phyloP scores from a whole-genome alignment of 306 rosid species.

The Medicago truncatula region DNA sequence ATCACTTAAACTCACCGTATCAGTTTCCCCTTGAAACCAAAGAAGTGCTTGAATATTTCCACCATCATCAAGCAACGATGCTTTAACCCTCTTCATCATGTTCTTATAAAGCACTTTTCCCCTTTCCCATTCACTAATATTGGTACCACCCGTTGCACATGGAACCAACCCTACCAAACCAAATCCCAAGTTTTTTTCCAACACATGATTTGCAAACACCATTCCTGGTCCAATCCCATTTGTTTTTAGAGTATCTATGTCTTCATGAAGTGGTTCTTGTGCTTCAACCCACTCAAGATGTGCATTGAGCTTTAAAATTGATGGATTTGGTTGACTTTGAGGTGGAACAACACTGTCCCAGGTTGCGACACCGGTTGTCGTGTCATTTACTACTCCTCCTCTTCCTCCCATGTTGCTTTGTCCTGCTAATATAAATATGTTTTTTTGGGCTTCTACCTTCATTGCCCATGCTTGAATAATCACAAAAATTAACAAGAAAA shows the following conservation, averaged over 20 bases:
- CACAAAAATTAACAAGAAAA: not conserved
- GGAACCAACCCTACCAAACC: slow-evolving; percentile 63
- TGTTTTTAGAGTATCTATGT: slow-evolving; percentile 46
- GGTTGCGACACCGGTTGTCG: slow-evolving; percentile 37
- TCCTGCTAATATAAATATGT: slow-evolving; percentile 85
- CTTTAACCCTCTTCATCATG: slow-evolving; percentile 65
- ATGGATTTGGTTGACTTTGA: slow-evolving; percentile 48
- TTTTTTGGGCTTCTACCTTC: slow-evolving; percentile 21
- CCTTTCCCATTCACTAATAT: slow-evolving; percentile 52
- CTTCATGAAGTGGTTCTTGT: slow-evolving; percentile 74
- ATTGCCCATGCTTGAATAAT: slow-evolving; percentile 25
- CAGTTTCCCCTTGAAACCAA: slow-evolving; percentile 89
- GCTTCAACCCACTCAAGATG: slow-evolving; percentile 71
- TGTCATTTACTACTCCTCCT: slow-evolving; percentile 61
- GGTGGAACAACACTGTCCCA: slow-evolving; percentile 80
- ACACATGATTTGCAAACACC: slow-evolving; percentile 46
- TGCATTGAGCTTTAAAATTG: slow-evolving; percentile 53
- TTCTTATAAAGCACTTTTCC: slow-evolving; percentile 56
- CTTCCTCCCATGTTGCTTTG: slow-evolving; percentile 99
- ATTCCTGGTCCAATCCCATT: slow-evolving; percentile 58
- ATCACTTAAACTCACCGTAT: slow-evolving; percentile 51
- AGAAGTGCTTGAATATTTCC: slow-evolving; percentile 59
- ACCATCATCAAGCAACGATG: slow-evolving; percentile 48
- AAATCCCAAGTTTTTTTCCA: slow-evolving; percentile 16
- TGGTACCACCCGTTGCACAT: slow-evolving; percentile 58